Base-by-base conservation (phyloP, 306 rosid genomes). In the Fragaria vesca region DNA sequence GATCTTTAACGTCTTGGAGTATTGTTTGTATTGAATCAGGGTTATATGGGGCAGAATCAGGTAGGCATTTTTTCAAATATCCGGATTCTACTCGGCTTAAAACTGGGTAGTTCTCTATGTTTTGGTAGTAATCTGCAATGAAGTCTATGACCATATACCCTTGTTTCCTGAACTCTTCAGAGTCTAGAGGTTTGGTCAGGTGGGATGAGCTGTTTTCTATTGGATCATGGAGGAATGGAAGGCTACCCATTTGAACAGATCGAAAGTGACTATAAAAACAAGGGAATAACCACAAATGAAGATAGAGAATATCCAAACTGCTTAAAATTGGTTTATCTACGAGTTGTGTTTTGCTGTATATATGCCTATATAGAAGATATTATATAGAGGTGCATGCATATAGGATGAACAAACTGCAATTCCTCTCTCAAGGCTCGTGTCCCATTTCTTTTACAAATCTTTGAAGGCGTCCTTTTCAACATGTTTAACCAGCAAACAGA, bases 1-100 rank as follows among this genome's bases (percentile, higher is more conserved):
- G 69, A 9, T 71, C 67, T 11, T n/a, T 24, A 20, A 87, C 79
- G 36, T 82, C 90, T 73, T 50, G 8, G 4, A 87, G 81, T 54
- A 87, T 87, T 57, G 86, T 52, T 52, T 80, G 79, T 6, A 87
- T 48, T 1, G 83, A 52, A 12, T 87, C 85, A 0, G 90, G 86
- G 40, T 62, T 4, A 2, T 45, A 9, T 2, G 88, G 88, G 58
- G 81, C 72, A 18, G 75, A 73, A 24, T 80, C 6, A 6, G 88
- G 85, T 3, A 84, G 43, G 9, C 10, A 42, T 38, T 65, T 71
- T 26, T 12, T 69, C 5, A 87, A 85, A 71, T 82, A 87, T 2
- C 76, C 80, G 0, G 90, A 88, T 72, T 28, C 40, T 2, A 82
- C 86, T 67, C 70, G 86, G 80, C 86, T 87, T 36, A 46, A 46